Evolutionary conservation across 768 basidiomycete species (phyloP).

Genomic region (Amanita molliuscula): DNA sequence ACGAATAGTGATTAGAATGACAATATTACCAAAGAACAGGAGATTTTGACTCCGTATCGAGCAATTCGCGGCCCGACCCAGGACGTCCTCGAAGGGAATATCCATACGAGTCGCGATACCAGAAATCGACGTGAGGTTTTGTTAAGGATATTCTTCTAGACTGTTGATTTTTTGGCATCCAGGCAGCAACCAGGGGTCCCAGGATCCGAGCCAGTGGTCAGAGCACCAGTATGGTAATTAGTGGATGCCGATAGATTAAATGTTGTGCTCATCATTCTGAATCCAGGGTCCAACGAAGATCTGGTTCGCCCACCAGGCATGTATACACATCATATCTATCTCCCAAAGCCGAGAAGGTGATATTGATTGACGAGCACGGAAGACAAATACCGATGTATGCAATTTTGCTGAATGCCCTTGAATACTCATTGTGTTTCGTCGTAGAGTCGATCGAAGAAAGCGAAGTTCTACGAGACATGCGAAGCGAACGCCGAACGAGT

Average conservation of each 20-base stretch:
- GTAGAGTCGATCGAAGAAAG: slow-evolving; percentile 5
- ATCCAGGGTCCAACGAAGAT: neutral
- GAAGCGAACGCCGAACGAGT: neutral
- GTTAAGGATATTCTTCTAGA: neutral
- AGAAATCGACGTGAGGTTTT: neutral
- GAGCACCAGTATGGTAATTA: slow-evolving; percentile 2
- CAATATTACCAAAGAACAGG: slow-evolving; percentile 5
- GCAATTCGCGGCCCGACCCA: neutral
- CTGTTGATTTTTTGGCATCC: neutral
- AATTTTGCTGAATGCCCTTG: neutral
- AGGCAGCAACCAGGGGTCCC: neutral
- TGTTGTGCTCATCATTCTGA: neutral
- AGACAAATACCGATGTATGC: slow-evolving; percentile 12
- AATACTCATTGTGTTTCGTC: neutral
- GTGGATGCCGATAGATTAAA: neutral
- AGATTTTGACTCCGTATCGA: slow-evolving; percentile 1
- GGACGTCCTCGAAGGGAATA: slow-evolving; percentile 1
- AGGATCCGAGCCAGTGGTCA: neutral
- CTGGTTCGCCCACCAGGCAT: slow-evolving; percentile 4
- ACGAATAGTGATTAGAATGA: neutral
- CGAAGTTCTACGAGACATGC: neutral
- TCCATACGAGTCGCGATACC: slow-evolving; percentile 5
- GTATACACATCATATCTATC: slow-evolving; percentile 6
- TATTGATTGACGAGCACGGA: slow-evolving; percentile 12
- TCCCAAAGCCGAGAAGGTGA: slow-evolving; percentile 9